phyloP scores from a whole-genome alignment of 1,284 basidiomycete species.

The Athelia psychrophila region DNA sequence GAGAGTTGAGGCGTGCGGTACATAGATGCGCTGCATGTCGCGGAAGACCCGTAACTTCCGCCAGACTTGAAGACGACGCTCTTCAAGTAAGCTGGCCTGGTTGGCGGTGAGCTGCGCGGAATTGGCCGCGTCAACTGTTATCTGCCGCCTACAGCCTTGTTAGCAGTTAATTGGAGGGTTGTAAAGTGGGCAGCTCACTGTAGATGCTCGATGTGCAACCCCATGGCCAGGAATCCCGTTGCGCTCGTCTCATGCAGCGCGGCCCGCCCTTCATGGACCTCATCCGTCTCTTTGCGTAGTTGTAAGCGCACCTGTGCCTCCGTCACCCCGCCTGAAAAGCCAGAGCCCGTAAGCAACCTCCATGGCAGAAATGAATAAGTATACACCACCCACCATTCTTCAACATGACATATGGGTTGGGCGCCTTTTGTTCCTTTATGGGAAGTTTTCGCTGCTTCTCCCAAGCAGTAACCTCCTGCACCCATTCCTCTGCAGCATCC shows the following conservation, averaged over 20 bases:
- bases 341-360: neutral
- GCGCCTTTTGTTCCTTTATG: slow-evolving; percentile 5
- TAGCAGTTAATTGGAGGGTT: neutral
- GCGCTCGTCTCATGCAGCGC: slow-evolving; percentile 4
- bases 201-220: slow-evolving; percentile 13
- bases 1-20: slow-evolving; percentile 1
- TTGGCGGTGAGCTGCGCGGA: neutral
- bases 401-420: slow-evolving; percentile 17
- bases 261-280: neutral
- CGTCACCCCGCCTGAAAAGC: slow-evolving; percentile 2
- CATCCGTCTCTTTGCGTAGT: slow-evolving; percentile 9
- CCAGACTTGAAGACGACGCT: slow-evolving; percentile 3
- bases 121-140: neutral
- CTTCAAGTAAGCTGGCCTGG: neutral
- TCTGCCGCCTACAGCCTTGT: neutral
- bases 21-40: slow-evolving; percentile 8
- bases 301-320: slow-evolving; percentile 9
- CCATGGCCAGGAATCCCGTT: slow-evolving; percentile 7
- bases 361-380: neutral
- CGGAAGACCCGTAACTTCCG: slow-evolving; percentile 6
- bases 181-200: slow-evolving; percentile 11
- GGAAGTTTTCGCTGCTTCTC: slow-evolving; percentile 9
- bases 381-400: slow-evolving; percentile 4
- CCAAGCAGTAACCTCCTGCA: slow-evolving; percentile 16
- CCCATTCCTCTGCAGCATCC: slow-evolving; percentile 13